phyloP scores from a whole-genome alignment of 768 basidiomycete genomes.

The Tulasnella sp. region DNA sequence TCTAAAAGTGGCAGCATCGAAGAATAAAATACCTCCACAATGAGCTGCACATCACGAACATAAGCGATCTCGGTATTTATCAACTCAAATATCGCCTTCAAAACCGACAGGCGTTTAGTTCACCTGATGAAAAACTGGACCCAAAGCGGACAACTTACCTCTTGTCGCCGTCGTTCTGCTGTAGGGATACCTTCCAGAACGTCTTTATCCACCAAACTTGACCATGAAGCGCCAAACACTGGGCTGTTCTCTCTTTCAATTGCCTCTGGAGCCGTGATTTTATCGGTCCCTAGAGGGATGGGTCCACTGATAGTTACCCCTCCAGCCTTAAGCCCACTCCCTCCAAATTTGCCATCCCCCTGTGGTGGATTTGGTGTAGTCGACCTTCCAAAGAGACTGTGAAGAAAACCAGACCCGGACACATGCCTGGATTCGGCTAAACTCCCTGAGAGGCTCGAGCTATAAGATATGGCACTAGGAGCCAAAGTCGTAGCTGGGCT shows the following conservation, averaged over 20 bases:
- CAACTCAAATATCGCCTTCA: constrained; percentile 85
- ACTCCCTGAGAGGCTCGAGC: too few species aligned
- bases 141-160: constrained; percentile 33
- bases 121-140: neutral
- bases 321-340: too few species aligned
- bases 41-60: constrained; percentile 79
- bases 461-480: too few species aligned
- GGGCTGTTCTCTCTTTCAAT: constrained; percentile 38
- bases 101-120: neutral
- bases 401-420: too few species aligned
- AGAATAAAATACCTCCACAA: constrained; percentile 89
- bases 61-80: constrained; percentile 84
- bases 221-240: constrained; percentile 76
- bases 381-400: too few species aligned
- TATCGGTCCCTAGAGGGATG: too few species aligned
- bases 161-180: constrained; percentile 75
- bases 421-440: too few species aligned
- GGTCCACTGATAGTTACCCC: too few species aligned
- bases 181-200: constrained; percentile 69
- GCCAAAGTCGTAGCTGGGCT: too few species aligned
- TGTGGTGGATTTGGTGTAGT: too few species aligned
- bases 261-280: too few species aligned
- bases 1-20: constrained; percentile 60
- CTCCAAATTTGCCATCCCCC: too few species aligned
- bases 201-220: constrained; percentile 74